phyloP scores from a whole-genome alignment of 108 stramenopile species.

The Aurantiochytrium sp. region DNA sequence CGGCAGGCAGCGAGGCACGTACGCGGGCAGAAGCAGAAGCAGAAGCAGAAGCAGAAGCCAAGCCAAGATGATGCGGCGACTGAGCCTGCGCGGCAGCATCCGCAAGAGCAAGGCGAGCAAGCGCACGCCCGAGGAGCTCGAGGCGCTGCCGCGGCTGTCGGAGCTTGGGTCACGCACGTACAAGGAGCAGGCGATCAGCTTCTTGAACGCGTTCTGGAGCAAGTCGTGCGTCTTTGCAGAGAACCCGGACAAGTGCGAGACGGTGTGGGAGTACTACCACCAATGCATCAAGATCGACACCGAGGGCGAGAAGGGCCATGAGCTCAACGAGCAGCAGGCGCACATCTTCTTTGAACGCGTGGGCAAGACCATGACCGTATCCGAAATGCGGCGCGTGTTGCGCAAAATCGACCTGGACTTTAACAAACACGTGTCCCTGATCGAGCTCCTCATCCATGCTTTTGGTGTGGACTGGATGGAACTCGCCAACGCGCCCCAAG shows the following conservation, averaged over 20 bases:
- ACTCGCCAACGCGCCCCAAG: background rate
- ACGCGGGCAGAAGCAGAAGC: too few relatives aligned
- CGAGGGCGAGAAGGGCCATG: background rate
- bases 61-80: background rate
- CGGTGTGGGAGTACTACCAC: background rate
- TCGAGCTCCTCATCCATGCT: background rate
- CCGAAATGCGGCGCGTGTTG: background rate
- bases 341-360: background rate
- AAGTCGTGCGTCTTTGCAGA: background rate
- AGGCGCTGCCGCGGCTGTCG: background rate
- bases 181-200: background rate
- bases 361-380: background rate
- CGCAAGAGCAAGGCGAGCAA: background rate
- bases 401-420: background rate
- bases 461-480: background rate
- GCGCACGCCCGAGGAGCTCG: background rate
- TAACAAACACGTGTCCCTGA: background rate
- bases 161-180: background rate
- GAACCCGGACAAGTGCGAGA: background rate
- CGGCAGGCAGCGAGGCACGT: background rate
- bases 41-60: background rate
- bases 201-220: background rate
- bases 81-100: background rate
- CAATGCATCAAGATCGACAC: background rate
- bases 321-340: conserved; percentile 2